Conservation (phyloP, 2,329 filamentous ascomycete species). For the Oidium heveae region DNA sequence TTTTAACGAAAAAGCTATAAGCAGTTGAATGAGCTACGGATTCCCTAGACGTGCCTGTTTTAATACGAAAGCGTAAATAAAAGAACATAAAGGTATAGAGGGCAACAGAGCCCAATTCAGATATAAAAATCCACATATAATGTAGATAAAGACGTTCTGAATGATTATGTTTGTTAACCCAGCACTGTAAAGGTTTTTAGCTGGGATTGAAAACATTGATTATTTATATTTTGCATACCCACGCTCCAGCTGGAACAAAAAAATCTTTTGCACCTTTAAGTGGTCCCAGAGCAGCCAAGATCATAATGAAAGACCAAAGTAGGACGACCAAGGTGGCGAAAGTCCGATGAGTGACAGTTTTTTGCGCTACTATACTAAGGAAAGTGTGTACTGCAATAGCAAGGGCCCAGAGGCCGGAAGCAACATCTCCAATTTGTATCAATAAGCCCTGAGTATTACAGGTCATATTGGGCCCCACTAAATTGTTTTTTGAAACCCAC, state of each 20-base stretch:
- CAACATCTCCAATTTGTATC: constrained; percentile 26
- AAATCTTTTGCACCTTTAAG: constrained; percentile 18
- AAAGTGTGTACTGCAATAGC: constrained; percentile 28
- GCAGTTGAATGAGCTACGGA: not conserved
- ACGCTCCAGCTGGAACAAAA: constrained; percentile 25
- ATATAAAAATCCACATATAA: constrained; percentile 29
- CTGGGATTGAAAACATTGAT: not conserved
- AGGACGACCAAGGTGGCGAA: constrained; percentile 15
- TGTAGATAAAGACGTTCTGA: constrained; percentile 23
- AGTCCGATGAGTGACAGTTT: constrained; percentile 15
- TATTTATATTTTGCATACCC: constrained; percentile 18
- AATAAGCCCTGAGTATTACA: constrained; percentile 30
- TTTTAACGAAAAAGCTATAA: not conserved
- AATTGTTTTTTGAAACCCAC: constrained; percentile 21
- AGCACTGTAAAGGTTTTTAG: constrained; percentile 17
- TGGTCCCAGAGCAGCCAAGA: constrained; percentile 16
- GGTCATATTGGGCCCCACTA: constrained; percentile 19
- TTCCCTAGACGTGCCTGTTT: not conserved
- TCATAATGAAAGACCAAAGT: constrained; percentile 10
- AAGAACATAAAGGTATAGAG: constrained; percentile 20
- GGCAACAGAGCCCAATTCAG: constrained; percentile 24
- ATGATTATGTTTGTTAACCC: constrained; percentile 22
- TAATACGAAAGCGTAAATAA: constrained; percentile 9
- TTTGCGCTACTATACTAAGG: constrained; percentile 22
- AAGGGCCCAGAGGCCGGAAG: constrained; percentile 26